Evolutionary conservation across 2,329 filamentous ascomycete genomes (phyloP), one percentile per base, ranked within the genome.

Genomic region (Dendrostoma leiphaemia): DNA sequence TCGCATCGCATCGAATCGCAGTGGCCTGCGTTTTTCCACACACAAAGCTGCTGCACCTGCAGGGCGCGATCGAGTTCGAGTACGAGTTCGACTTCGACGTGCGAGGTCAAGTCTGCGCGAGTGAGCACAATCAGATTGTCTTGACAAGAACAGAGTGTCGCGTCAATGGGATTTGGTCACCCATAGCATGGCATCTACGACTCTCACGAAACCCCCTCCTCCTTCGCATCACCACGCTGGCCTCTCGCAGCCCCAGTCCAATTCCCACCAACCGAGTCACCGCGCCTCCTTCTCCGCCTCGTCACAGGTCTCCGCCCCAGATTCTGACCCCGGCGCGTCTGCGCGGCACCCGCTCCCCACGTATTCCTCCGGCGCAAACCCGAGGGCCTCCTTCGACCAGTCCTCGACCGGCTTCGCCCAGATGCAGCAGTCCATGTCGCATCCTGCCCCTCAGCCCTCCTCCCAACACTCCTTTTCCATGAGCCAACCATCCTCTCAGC

Each of bases 401-500:
- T 9, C 56, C n/a, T n/a, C n/a, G 8, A 52, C 29, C 51, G 50
- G 38, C 21, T 46, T 53, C 65, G 65, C 48, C 8, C 56, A 59
- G 8, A 60, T 59, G 19, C 64, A 65, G 46, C 62, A 61, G 35
- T 54, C 60, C 24, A 50, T 50, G 32, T 57, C 54, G n/a, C 57
- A 60, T 71, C 73, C 51, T 74, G 76, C 64, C 77, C 74, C 72
- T 24, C 75, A 75, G 54, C 70, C 72, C 15, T 74, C 79, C 4
- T 81, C 79, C 7, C 80, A 83, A 58, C 77, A 81, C 51, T 81
- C 80, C 45, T 82, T 82, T 65, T 70, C 69, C 59, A 80, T 83
- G 78, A 83, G 77, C 69, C 78, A 82, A 58, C 75, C 77, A 52
- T 77, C 77, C 6, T 69, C 69, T 3, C 66, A 72, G 26, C 78